Evolutionary conservation across 108 stramenopile species (phyloP), one percentile per base, ranked within the genome.

Genomic region (Cylindrotheca closterium): DNA sequence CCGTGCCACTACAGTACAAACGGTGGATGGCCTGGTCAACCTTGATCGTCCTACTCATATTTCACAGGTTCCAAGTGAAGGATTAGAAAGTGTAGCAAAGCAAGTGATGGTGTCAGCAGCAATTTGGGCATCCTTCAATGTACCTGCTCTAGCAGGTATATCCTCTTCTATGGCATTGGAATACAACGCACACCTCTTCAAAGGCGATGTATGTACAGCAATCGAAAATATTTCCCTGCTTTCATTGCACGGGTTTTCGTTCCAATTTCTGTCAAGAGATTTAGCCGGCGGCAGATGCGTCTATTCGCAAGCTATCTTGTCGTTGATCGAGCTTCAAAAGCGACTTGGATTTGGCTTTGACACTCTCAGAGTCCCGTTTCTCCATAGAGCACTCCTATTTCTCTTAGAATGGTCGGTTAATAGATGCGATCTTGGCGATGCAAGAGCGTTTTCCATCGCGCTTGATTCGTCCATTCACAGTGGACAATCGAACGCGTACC

Each of bases 81-180:
- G 79, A 21, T 60, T 76, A 51, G 56, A 59, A 15, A 74, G 73
- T 56, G 66, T 86, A 23, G 73, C 75, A 4, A 51, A 64, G 10
- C 83, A 82, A 52, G 57, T 54, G 28, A 32, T 85, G 25, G 72
- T 85, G 3, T 71, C 73, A 28, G 84, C 91, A 0, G 83, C 82
- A 31, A 55, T 89, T 19, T 89, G 88, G 88, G 83, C 89, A 60
- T 66, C 78, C 25, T 77, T 79, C 17, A 86, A 86, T 1, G 65
- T 75, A 55, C 47, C 75, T 1, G 68, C 62, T 15, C 54, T 80
- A 63, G 73, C 83, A 22, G 67, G 72, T 2, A 49, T 86, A 25
- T 69, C 86, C 15, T 82, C 86, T 7, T 47, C 55, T 26, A 50
- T 60, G 3, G 78, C 75, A 1, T 37, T 85, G 59, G 45, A 73